Conservation (phyloP, 345 rosid genomes). For the Salix exigua region DNA sequence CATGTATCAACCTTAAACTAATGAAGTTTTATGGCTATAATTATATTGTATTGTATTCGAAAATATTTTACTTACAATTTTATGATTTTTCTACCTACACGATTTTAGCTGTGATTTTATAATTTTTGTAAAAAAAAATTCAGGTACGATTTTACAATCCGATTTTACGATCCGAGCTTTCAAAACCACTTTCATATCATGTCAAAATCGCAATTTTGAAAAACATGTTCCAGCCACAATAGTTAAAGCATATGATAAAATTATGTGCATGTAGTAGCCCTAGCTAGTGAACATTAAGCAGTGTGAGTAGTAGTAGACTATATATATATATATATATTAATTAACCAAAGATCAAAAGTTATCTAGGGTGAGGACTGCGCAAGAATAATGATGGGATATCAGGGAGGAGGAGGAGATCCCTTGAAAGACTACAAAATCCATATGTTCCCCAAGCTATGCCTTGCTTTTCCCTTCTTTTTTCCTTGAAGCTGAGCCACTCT, state of each 20-base stretch:
- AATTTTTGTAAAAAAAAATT: too few species aligned
- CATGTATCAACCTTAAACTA: too few species aligned
- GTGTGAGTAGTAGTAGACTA: neutral
- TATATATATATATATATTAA: neutral
- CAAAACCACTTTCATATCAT: too few species aligned
- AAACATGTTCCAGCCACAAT: neutral
- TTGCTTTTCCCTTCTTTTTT: constrained; percentile 26
- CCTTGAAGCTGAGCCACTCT: constrained; percentile 39
- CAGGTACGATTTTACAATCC: too few species aligned
- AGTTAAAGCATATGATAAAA: neutral
- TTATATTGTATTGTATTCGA: too few species aligned
- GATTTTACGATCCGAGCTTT: too few species aligned
- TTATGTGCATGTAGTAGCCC: neutral
- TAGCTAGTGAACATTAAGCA: neutral
- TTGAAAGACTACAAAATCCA: constrained; percentile 81
- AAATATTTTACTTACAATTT: too few species aligned
- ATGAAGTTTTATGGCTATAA: too few species aligned
- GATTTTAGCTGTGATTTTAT: too few species aligned
- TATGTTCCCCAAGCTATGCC: constrained; percentile 51
- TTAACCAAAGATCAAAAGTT: constrained; percentile 6
- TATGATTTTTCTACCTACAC: too few species aligned
- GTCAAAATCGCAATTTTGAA: too few species aligned
- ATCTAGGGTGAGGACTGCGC: constrained; percentile 17
- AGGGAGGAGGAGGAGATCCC: constrained; percentile 62
- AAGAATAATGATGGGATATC: constrained; percentile 40